Conservation (phyloP, 352 stramenopile genomes). For the Globisporangium carolinianum region DNA sequence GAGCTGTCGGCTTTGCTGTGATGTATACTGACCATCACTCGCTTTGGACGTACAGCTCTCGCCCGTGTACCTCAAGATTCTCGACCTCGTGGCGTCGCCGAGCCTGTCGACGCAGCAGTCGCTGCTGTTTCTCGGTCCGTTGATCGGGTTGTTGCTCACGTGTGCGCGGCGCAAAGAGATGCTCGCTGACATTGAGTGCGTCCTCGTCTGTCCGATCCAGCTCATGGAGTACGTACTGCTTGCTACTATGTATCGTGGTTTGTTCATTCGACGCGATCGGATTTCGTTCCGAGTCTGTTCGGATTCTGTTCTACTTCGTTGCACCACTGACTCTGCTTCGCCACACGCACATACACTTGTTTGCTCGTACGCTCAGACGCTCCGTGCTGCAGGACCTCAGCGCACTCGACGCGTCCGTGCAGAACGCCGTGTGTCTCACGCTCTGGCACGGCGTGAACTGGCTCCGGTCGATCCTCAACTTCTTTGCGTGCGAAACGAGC, state of each 20-base stretch:
- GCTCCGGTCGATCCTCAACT: conserved; percentile 54
- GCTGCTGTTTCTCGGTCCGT: conserved; percentile 31
- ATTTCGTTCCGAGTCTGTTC: background rate
- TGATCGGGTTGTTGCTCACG: conserved; percentile 33
- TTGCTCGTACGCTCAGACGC: conserved; percentile 13
- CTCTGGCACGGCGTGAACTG: conserved; percentile 61
- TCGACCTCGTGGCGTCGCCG: conserved; percentile 37
- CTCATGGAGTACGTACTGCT: conserved; percentile 42
- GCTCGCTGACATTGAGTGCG: conserved; percentile 31
- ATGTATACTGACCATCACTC: too few relatives aligned
- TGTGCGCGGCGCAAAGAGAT: conserved; percentile 25
- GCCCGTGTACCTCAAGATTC: conserved; percentile 35
- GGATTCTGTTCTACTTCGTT: background rate
- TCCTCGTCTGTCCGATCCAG: conserved; percentile 49
- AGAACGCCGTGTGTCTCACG: conserved; percentile 34
- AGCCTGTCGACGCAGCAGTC: conserved; percentile 34
- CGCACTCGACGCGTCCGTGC: conserved; percentile 21
- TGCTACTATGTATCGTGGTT: background rate
- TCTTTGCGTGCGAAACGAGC: conserved; percentile 29
- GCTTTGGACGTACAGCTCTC: conserved; percentile 12
- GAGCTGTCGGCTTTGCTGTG: background rate
- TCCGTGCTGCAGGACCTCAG: conserved; percentile 37
- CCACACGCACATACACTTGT: background rate
- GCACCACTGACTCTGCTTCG: background rate
- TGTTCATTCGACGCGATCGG: too few relatives aligned